Percentiles rank a stretch among this genome's conserved stretches.
These are phyloP conservation scores for Arabidopsis thaliana DNA, from an alignment of 345 rosid species.

Conservation along the genomic window TAIR10.1 NC_003074.8:3313501-3314000, in stretches of 20 bases:
- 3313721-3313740: not conserved
- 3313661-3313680: not conserved
- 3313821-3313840: conserved; percentile 5
- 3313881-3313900: conserved; percentile 4
- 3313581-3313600: not conserved
- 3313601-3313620: not conserved
- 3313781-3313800: not conserved
- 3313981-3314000: conserved; percentile 30
- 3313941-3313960: not conserved
- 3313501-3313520: not conserved
- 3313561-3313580: not conserved
- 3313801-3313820: not conserved
- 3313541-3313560: not conserved
- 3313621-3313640: no score
- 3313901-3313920: conserved; percentile 31
- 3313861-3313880: not conserved
- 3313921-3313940: not conserved
- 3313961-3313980: conserved; percentile 40
- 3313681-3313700: conserved; percentile 12
- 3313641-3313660: no score
- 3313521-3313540: not conserved
- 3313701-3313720: conserved; percentile 3
- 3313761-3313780: not conserved
- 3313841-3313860: conserved; percentile 30
- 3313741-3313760: not conserved